These are phyloP conservation scores for Phlyctochytrium arcticum DNA, from an alignment of 192 early-diverging fungal genomes.

Conservation along the genomic window DNA sequence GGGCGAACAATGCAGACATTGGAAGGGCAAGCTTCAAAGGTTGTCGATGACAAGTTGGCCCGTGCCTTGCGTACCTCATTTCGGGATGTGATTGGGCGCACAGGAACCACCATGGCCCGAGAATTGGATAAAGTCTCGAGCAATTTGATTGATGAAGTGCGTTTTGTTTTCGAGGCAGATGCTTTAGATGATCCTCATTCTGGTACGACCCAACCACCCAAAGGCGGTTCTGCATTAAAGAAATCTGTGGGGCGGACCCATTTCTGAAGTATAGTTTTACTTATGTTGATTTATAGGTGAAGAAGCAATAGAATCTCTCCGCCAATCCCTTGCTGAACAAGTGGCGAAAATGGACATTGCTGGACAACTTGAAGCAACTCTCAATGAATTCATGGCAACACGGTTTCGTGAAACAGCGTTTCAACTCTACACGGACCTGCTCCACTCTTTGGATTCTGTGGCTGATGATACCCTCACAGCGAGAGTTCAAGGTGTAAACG, in stretches of 20 bases:
- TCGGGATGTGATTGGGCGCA: constrained; percentile 12
- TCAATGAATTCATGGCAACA: constrained; percentile 10
- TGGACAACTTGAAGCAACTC: constrained; percentile 4
- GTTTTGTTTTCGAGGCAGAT: constrained; percentile 25
- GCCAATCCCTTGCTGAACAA: background rate
- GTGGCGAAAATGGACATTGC: background rate
- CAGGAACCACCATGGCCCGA: constrained; percentile 7
- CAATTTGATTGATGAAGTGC: constrained; percentile 19
- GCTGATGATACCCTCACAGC: background rate
- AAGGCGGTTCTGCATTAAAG: no score
- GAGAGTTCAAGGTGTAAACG: background rate
- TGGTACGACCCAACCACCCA: no score
- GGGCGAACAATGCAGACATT: background rate
- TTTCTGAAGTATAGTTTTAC: no score
- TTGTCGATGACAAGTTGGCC: constrained; percentile 19
- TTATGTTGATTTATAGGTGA: constrained; percentile 22
- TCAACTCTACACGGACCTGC: constrained; percentile 11
- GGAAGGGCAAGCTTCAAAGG: background rate
- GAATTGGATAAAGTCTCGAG: constrained; percentile 20
- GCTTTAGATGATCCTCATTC: constrained; percentile 3
- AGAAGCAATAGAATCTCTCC: background rate
- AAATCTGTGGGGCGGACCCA: no score
- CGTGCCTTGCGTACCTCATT: constrained; percentile 7
- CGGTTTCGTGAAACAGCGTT: background rate
- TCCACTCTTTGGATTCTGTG: constrained; percentile 2